These are phyloP conservation scores for Cladobotryum mycophilum DNA, from an alignment of 2,329 filamentous ascomycete species.

Conservation along the genomic window DNA sequence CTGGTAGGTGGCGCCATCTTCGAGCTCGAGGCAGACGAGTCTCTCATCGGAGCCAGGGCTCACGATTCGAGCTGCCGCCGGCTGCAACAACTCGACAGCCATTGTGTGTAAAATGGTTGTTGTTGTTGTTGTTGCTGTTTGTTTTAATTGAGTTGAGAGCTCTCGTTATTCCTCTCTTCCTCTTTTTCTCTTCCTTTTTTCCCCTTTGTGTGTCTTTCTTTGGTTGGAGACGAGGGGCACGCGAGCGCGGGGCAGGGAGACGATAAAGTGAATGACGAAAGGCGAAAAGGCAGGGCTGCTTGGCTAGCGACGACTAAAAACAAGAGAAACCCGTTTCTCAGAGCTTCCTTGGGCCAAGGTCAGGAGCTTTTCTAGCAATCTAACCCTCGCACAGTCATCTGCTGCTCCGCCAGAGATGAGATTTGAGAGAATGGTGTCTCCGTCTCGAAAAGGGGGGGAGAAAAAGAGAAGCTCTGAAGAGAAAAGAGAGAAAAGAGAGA, in stretches of 20 bases:
- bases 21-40: conserved; percentile 80
- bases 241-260: conserved; percentile 23
- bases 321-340: conserved; percentile 31
- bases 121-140: neutral
- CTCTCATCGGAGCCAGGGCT: conserved; percentile 46
- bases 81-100: conserved; percentile 36
- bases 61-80: conserved; percentile 55
- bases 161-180: neutral
- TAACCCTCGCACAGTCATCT: conserved; percentile 30
- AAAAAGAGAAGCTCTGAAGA: neutral
- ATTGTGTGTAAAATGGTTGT: conserved; percentile 18
- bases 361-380: conserved; percentile 19
- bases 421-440: neutral
- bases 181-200: neutral
- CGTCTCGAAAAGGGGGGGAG: conserved; percentile 2
- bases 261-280: conserved; percentile 15
- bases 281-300: conserved; percentile 17
- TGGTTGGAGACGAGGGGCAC: conserved; percentile 5
- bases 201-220: conserved; percentile 2
- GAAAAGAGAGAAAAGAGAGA: conserved; percentile 4
- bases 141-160: neutral
- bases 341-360: conserved; percentile 30
- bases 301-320: conserved; percentile 29
- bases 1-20: conserved; percentile 86
- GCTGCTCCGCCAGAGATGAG: neutral